phyloP scores from a whole-genome alignment of 441 rosid genomes.

The Hura crepitans region DNA sequence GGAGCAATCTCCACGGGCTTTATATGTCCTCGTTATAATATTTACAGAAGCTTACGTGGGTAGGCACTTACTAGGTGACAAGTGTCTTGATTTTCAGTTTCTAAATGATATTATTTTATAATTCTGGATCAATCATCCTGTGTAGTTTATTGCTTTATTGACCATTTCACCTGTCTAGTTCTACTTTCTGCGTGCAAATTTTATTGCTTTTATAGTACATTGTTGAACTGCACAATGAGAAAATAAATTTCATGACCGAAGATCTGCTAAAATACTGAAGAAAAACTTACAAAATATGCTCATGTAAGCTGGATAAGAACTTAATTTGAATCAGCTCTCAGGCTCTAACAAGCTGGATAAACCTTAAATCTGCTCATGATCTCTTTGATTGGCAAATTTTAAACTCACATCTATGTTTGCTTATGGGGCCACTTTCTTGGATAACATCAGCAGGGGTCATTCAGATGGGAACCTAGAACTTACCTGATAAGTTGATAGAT shows the following conservation, averaged over 20 bases:
- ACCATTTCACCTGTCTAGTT: not conserved
- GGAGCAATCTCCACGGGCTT: constrained; percentile 7
- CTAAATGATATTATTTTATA: not conserved
- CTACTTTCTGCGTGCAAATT: not conserved
- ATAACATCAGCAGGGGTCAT: constrained; percentile 1
- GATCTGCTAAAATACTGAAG: not conserved
- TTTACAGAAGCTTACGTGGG: constrained; percentile 3
- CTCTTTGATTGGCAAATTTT: constrained; percentile 1
- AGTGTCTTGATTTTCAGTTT: not conserved
- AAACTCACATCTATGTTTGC: constrained; percentile 4
- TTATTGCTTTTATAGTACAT: not conserved
- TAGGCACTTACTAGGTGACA: not conserved
- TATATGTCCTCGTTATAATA: constrained; percentile 2
- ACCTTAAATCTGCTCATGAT: too few relatives aligned
- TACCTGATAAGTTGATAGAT: not conserved
- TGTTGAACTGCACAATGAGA: not conserved
- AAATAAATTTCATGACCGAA: not conserved
- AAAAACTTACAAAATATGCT: not conserved
- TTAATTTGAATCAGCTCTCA: not conserved
- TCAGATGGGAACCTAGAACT: not conserved
- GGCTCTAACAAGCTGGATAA: too few relatives aligned
- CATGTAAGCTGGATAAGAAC: not conserved
- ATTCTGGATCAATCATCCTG: not conserved
- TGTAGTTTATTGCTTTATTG: not conserved
- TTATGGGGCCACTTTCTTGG: not conserved